A percentile compares a stretch with the other conserved stretches of the same genome.
phyloP scores from a whole-genome alignment of 768 basidiomycete species.

The Mycena albidolilacea region DNA sequence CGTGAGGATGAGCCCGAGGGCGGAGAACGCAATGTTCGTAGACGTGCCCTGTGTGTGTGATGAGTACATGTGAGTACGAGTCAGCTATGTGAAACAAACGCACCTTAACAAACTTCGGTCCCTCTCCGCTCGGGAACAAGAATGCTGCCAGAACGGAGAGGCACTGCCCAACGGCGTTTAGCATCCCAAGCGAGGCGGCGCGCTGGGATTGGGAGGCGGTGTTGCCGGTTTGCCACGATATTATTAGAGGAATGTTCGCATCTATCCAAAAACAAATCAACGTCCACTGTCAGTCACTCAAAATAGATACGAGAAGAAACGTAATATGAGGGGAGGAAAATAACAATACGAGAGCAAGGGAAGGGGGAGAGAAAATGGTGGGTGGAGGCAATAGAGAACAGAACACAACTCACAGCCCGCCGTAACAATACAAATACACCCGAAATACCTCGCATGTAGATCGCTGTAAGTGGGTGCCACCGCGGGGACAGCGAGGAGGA shows the following conservation, averaged over 20 bases:
- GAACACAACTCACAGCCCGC: conserved; percentile 18
- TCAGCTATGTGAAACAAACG: no score
- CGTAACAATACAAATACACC: conserved; percentile 30
- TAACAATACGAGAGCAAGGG: not conserved
- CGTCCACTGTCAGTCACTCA: no score
- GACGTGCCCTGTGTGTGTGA: no score
- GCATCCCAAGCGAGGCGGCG: conserved; percentile 34
- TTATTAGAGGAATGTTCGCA: conserved; percentile 22
- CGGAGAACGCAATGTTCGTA: no score
- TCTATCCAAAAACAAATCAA: not conserved
- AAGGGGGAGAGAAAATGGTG: not conserved
- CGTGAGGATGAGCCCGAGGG: no score
- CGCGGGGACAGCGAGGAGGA: conserved; percentile 25
- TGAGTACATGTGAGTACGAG: no score
- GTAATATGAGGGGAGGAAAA: not conserved
- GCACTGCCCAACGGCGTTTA: conserved; percentile 32
- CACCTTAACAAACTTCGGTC: conserved; percentile 19
- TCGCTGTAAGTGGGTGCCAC: not conserved
- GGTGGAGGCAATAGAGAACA: no score
- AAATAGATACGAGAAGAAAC: no score
- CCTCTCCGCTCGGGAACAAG: conserved; percentile 27
- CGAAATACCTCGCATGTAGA: conserved; percentile 27
- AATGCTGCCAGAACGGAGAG: conserved; percentile 35
- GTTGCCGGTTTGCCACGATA: conserved; percentile 33
- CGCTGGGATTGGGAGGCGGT: conserved; percentile 31